Conservation (phyloP, 2,329 filamentous ascomycete species). For the Thyridium curvatum region DNA sequence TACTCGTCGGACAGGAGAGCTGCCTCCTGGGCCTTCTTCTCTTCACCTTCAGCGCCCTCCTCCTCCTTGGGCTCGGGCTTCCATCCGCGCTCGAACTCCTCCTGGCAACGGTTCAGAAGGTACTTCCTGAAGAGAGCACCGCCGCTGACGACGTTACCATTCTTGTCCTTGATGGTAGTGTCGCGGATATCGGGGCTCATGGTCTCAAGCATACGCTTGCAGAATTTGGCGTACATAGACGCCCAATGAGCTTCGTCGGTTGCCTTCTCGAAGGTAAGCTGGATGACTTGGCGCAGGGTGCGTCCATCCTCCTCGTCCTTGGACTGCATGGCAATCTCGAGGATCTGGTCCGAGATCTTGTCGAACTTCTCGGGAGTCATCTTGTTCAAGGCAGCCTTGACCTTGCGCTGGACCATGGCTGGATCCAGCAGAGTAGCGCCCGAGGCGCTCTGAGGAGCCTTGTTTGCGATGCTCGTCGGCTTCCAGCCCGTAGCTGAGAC, state of each 20-base stretch:
- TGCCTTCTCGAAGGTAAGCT: slow-evolving; percentile 98
- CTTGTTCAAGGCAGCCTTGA: slow-evolving; percentile 98
- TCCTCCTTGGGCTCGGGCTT: slow-evolving; percentile 74
- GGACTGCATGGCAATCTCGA: slow-evolving; percentile 87
- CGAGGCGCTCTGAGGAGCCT: slow-evolving; percentile 26
- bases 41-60: slow-evolving; percentile 54
- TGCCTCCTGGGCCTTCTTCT: slow-evolving; percentile 60
- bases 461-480: slow-evolving; percentile 61
- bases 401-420: slow-evolving; percentile 94
- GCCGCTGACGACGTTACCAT: slow-evolving; percentile 79
- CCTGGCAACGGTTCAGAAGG: slow-evolving; percentile 94
- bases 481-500: slow-evolving; percentile 81
- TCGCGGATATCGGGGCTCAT: slow-evolving; percentile 96
- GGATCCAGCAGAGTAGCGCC: slow-evolving; percentile 65
- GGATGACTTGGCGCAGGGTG: slow-evolving; percentile 94
- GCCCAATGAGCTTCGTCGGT: slow-evolving; percentile 98
- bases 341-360: slow-evolving; percentile 87
- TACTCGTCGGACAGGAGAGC: slow-evolving; percentile 93
- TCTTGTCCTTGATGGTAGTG: slow-evolving; percentile 88
- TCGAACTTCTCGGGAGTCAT: slow-evolving; percentile 99
- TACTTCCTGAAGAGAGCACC: slow-evolving; percentile 98
- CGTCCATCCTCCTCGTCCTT: slow-evolving; percentile 93
- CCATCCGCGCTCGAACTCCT: slow-evolving; percentile 98
- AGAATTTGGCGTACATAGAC: slow-evolving; percentile 98
- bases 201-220: slow-evolving; percentile 89